A percentile compares a stretch with the other conserved stretches of the same genome.
These are phyloP conservation scores for Naganishia onofrii DNA, from an alignment of 768 basidiomycete genomes.

Conservation along the genomic window DNA sequence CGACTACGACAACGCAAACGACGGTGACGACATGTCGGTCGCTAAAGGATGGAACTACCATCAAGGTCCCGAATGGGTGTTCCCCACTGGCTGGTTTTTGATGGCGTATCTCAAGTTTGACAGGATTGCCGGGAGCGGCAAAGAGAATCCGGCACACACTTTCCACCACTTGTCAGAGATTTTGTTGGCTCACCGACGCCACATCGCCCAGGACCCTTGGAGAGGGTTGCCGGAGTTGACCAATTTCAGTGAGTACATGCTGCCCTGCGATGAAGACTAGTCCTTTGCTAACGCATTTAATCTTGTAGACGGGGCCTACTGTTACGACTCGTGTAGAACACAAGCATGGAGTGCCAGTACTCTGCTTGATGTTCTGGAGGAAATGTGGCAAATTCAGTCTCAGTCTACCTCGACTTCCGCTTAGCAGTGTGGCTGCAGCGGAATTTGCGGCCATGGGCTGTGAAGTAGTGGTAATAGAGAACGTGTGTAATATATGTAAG, in stretches of 20 bases:
- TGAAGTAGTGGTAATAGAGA: not conserved
- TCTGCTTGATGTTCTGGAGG: conserved; percentile 80
- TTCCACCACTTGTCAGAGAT: conserved; percentile 75
- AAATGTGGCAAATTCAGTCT: conserved; percentile 58
- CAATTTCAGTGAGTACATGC: conserved; percentile 34
- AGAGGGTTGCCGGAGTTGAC: conserved; percentile 79
- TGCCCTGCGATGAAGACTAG: not conserved
- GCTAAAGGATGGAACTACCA: conserved; percentile 87
- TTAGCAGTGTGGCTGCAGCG: not conserved
- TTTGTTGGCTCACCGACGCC: conserved; percentile 66
- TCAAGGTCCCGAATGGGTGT: conserved; percentile 90
- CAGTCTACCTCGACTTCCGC: not conserved
- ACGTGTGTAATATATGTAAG: not conserved
- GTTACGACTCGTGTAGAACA: conserved; percentile 82
- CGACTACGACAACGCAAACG: conserved; percentile 89
- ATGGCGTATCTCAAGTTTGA: conserved; percentile 91
- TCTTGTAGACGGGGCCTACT: conserved; percentile 63
- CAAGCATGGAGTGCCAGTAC: conserved; percentile 97
- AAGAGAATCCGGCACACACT: conserved; percentile 69
- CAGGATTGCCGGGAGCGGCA: conserved; percentile 63
- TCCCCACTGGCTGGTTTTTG: conserved; percentile 93
- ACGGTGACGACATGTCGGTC: conserved; percentile 72
- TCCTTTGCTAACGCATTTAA: conserved; percentile 7
- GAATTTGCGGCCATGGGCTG: not conserved
- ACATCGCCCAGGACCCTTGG: conserved; percentile 82